Evolutionary conservation across 768 basidiomycete species (phyloP), one percentile per base, ranked within the genome.

Genomic region (Pholiota conissans): DNA sequence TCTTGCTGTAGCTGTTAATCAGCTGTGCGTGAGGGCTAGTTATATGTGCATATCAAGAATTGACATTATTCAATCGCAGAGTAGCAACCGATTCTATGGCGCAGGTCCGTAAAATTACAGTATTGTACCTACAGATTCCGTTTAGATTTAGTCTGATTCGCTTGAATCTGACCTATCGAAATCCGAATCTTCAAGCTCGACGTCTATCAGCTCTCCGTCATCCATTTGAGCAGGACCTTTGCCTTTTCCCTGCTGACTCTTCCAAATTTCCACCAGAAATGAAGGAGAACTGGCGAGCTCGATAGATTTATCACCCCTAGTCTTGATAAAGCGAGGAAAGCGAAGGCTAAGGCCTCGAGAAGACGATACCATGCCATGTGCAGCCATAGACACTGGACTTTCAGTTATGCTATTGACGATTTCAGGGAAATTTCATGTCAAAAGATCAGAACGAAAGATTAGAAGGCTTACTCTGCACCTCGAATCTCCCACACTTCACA

Each of bases 401-500:
- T 92, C 73, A 2, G 93, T 93, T 61, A 95, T 81, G 65, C 89
- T 91, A 50, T 37, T 61, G 50, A 58, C 64, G 64, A 27, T 24
- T 6, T n/a, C 2, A 8, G 50, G 29, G 51, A 34, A 32, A 49
- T 57, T 27, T 3, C 24, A 40, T 14, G 48, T 10, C 29, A 18
- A 51, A 16, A n/a, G 16, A 7, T 26, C 5, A 47, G 27, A 27
- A 13, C 13, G 24, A 42, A 10, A 6, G 42, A 40, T n/a, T 24
- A 35, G 22, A 29, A n/a, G 13, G 57, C 78, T 69, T 61, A 84
- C 87, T 90, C 86, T 58, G 89, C 87, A 35, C 88, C 86, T 26
- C 84, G 82, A 56, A 96, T 90, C 74, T 97, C 94, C 95, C 95
- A 97, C 14, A 94, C 91, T 67, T 90, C 85, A 56, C 74, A 74